phyloP scores from a whole-genome alignment of 371 early-diverging fungal species.

The Haplosporangium sp. region DNA sequence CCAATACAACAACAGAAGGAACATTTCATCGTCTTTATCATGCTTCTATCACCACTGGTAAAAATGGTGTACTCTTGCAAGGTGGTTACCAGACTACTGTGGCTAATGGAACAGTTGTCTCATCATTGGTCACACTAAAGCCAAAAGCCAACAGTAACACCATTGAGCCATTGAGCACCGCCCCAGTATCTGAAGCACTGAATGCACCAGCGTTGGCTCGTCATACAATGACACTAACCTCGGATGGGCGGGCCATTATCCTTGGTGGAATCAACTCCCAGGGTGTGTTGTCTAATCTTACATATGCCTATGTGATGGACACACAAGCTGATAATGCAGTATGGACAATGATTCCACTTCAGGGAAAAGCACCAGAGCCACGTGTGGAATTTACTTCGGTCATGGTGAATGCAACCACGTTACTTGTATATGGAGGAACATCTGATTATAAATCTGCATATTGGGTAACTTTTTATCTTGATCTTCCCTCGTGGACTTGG shows the following conservation, averaged over 20 bases:
- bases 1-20: not conserved
- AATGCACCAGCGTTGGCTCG: constrained; percentile 30
- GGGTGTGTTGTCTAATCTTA: constrained; percentile 19
- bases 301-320: constrained; percentile 37
- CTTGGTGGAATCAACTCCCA: constrained; percentile 35
- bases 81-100: constrained; percentile 33
- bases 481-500: constrained; percentile 43
- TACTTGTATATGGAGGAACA: constrained; percentile 46
- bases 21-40: constrained; percentile 31
- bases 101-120: constrained; percentile 18
- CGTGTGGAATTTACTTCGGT: constrained; percentile 35
- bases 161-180: constrained; percentile 5
- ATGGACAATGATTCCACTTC: constrained; percentile 26
- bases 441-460: constrained; percentile 22
- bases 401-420: constrained; percentile 42
- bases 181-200: constrained; percentile 20
- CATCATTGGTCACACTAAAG: constrained; percentile 34
- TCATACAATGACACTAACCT: constrained; percentile 42
- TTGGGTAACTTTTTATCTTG: constrained; percentile 49
- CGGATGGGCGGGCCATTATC: constrained; percentile 37
- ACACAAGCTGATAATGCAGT: constrained; percentile 14
- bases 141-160: not conserved
- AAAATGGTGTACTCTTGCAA: constrained; percentile 36
- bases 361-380: constrained; percentile 36
- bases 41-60: constrained; percentile 31